phyloP scores from a whole-genome alignment of 2,329 filamentous ascomycete genomes.

The Shiraia sp. region DNA sequence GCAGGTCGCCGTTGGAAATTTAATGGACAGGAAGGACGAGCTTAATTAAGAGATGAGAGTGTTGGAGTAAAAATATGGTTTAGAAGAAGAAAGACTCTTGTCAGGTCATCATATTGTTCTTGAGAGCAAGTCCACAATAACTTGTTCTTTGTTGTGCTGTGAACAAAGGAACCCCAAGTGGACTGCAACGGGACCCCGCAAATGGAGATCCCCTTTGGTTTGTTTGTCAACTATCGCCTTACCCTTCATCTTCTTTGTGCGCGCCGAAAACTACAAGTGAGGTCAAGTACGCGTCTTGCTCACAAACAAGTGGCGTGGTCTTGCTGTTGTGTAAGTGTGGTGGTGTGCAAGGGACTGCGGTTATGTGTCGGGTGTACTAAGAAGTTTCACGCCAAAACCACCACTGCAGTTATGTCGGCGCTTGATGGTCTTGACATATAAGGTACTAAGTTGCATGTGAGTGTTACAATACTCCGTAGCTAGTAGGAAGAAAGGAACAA shows the following conservation, averaged over 20 bases:
- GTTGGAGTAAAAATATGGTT: not conserved
- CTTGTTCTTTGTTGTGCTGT: constrained; percentile 22
- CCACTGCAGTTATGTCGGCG: no score
- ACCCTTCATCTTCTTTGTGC: constrained; percentile 21
- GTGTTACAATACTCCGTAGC: no score
- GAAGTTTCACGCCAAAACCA: no score
- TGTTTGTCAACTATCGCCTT: constrained; percentile 10
- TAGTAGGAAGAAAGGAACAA: no score
- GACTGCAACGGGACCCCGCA: constrained; percentile 20
- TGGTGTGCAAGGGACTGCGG: constrained; percentile 9
- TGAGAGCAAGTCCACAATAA: constrained; percentile 1
- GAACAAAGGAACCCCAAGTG: constrained; percentile 25
- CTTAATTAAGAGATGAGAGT: no score
- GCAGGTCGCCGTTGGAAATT: constrained; percentile 7
- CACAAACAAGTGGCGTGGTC: constrained; percentile 4
- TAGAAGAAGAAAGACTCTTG: not conserved
- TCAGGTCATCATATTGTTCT: constrained; percentile 2
- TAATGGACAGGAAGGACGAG: constrained; percentile 2
- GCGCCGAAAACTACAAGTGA: constrained; percentile 4
- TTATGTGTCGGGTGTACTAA: no score
- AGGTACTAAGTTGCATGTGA: no score
- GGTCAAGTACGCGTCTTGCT: constrained; percentile 1
- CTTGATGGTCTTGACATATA: no score
- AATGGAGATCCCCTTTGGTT: constrained; percentile 14
- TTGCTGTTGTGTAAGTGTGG: constrained; percentile 5